Conservation (phyloP, 2,329 filamentous ascomycete genomes). For the Eutypella sp. region DNA sequence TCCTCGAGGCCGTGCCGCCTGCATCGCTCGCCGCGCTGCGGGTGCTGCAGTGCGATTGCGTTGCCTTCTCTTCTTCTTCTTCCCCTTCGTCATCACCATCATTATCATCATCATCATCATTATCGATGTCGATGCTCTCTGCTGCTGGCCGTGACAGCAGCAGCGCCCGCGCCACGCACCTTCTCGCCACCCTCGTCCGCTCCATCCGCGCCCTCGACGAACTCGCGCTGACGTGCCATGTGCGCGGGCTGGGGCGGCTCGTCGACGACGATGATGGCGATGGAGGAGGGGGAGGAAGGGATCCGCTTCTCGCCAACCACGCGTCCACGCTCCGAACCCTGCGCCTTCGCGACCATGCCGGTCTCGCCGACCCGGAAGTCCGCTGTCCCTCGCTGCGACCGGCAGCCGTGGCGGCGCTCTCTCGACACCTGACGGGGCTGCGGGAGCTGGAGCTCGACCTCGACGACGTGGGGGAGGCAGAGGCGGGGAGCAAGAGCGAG, state of each 20-base stretch:
- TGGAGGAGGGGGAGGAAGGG: no score
- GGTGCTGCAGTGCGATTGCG: conserved; percentile 32
- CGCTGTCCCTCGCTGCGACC: conserved; percentile 37
- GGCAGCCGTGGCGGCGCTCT: conserved; percentile 29
- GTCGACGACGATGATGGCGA: neutral
- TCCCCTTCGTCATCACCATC: neutral
- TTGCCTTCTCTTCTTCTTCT: neutral
- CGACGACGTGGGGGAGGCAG: conserved; percentile 34
- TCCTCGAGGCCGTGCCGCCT: conserved; percentile 37
- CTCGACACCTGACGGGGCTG: conserved; percentile 26
- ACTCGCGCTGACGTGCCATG: conserved; percentile 39
- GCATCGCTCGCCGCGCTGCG: conserved; percentile 31
- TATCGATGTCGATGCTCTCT: no score
- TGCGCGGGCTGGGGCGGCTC: conserved; percentile 11
- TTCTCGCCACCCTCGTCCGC: conserved; percentile 33
- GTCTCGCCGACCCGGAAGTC: conserved; percentile 38
- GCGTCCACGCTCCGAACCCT: conserved; percentile 32
- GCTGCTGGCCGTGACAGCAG: no score
- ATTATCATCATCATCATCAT: no score
- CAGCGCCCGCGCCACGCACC: conserved; percentile 38
- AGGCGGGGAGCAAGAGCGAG: no score
- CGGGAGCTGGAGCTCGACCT: conserved; percentile 43
- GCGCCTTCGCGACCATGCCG: conserved; percentile 40
- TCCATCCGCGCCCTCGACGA: conserved; percentile 32
- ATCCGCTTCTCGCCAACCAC: conserved; percentile 35